Base-by-base conservation (phyloP, 176 grass and related monocot species). In the Phyllostachys edulis region DNA sequence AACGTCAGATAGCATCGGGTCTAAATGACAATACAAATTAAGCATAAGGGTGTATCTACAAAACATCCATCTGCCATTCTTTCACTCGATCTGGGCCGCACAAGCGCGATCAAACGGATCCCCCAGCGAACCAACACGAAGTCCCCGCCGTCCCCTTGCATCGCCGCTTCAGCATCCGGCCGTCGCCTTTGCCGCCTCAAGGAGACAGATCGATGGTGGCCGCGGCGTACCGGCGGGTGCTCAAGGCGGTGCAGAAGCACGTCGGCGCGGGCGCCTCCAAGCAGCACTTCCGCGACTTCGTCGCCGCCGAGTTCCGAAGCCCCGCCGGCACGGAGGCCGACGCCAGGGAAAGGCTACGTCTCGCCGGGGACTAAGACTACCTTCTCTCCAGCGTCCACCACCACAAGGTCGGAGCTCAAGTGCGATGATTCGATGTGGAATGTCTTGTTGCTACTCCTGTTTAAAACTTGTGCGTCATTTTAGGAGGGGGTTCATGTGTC, bases 381-480 rank as follows among this genome's bases (percentile, higher is more conserved):
- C 88, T 92, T 36, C 80, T 95, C 63, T 79, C 77, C 71, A 90
- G 88, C 41, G 90, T 95, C n/a, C 90, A 95, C 9, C 79, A 90
- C 81, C 88, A 95, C 77, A 95, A 95, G 88, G 93, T 95, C 44
- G 1, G 56, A 1, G 0, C 5, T 18, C 2, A 18, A 52, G 50
- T 2, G 50, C 50, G 16, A 7, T 18, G 50, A 52, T 52, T 52
- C 50, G 50, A 52, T 7, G 50, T 7, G 38, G 7, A n/a, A 7
- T 29, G 4, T 45, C 45, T 26, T 9, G 23, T 15, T 74, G 13
- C 5, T 69, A 20, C 38, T 67, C 46, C 20, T 18, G 10, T 0
- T 27, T 27, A 47, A 16, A 59, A 4, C 0, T 0, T 20, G 17
- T 15, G 39, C 47, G 20, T 24, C 61, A 26, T 42, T 62, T 57